Conservation (phyloP, 2,329 filamentous ascomycete genomes). For the Thielaviopsis populi region DNA sequence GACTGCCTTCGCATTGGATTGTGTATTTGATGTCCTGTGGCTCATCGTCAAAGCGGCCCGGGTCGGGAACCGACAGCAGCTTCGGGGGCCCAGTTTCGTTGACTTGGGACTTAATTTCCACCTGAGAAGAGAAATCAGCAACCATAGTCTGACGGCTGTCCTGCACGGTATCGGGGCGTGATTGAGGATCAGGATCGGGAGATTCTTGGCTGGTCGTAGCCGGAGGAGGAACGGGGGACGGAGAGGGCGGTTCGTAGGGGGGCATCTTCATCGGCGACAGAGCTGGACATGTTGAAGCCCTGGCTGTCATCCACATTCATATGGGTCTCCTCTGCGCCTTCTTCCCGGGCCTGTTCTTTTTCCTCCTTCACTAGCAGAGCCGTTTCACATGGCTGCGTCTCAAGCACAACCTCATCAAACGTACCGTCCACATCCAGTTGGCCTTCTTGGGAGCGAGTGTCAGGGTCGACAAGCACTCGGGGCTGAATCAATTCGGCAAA, state of each 20-base stretch:
- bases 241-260: not conserved
- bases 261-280: not conserved
- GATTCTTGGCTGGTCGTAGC: not conserved
- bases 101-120: not conserved
- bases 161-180: not conserved
- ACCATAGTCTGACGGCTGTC: not conserved
- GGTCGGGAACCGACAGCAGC: not conserved
- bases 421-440: not conserved
- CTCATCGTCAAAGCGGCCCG: not conserved
- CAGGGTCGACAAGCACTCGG: conserved; percentile 31
- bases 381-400: not conserved
- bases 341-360: not conserved
- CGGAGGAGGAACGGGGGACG: not conserved
- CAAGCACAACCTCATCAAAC: not conserved
- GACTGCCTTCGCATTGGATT: not conserved
- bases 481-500: conserved; percentile 54
- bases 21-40: not conserved
- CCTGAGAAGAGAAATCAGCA: conserved; percentile 4
- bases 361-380: not conserved
- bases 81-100: not conserved
- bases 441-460: not conserved
- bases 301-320: not conserved
- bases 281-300: not conserved
- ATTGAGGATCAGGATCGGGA: not conserved
- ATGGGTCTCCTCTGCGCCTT: not conserved